A percentile compares a stretch with the other conserved stretches of the same genome.
Evolutionary conservation across 2,329 filamentous ascomycete genomes (phyloP).

Genomic region (Phoma sp.): DNA sequence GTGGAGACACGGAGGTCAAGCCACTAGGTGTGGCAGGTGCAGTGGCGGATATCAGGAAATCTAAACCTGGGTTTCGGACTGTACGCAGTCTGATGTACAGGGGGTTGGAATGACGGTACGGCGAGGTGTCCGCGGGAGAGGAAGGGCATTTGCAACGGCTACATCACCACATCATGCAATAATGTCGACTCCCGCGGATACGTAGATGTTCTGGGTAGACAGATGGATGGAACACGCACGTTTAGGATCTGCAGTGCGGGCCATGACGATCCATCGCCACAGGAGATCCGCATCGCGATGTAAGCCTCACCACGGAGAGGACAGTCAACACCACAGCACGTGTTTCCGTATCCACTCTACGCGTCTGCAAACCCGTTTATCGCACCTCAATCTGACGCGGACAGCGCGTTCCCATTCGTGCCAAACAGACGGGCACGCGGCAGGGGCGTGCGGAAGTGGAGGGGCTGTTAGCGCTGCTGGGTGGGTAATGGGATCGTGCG

Average conservation of each 20-base stretch:
- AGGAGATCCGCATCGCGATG: neutral
- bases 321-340: neutral
- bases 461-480: too few relatives aligned
- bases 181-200: neutral
- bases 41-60: slow-evolving; percentile 14
- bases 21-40: slow-evolving; percentile 8
- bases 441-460: neutral
- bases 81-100: neutral
- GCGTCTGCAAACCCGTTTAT: neutral
- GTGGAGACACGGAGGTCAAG: slow-evolving; percentile 1
- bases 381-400: neutral
- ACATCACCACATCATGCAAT: slow-evolving; percentile 1
- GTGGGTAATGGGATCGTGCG: slow-evolving; percentile 1
- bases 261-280: neutral
- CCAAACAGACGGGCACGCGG: neutral
- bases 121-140: neutral
- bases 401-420: neutral
- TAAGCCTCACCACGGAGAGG: too few relatives aligned
- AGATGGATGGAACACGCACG: neutral
- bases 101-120: neutral
- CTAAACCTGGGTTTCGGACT: neutral
- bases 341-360: neutral
- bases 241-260: neutral
- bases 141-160: neutral
- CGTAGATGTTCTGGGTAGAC: neutral